These are phyloP conservation scores for Nothophytophthora sp. DNA, from an alignment of 352 stramenopile genomes.

Conservation along the genomic window DNA sequence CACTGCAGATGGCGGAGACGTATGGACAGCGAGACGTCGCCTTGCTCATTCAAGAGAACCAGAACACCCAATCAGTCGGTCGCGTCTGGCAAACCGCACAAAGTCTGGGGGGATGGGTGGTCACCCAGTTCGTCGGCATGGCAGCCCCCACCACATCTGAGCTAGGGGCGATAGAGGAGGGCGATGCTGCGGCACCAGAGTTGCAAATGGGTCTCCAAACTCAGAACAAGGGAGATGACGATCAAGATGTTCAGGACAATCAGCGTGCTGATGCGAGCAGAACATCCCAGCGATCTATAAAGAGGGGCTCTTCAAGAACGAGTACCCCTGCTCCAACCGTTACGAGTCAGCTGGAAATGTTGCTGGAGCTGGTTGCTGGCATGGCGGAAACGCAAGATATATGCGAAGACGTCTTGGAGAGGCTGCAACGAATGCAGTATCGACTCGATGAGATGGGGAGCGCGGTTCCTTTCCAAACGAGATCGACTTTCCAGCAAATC, in stretches of 20 bases:
- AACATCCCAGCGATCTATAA: too few relatives aligned
- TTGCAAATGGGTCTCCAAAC: too few relatives aligned
- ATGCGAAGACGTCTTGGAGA: slow-evolving; percentile 13
- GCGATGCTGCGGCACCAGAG: too few relatives aligned
- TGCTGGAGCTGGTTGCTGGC: slow-evolving; percentile 1
- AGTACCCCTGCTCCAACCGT: too few relatives aligned
- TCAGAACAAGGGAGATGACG: too few relatives aligned
- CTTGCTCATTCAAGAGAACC: neutral
- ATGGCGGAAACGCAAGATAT: slow-evolving; percentile 13
- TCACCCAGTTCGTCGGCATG: neutral
- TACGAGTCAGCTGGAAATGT: neutral
- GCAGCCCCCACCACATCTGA: slow-evolving; percentile 1
- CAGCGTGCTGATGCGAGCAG: too few relatives aligned
- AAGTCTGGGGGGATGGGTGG: neutral
- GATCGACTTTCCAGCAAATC: neutral
- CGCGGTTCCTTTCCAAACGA: neutral
- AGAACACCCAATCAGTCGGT: neutral
- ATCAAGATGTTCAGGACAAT: too few relatives aligned
- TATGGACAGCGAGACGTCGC: neutral
- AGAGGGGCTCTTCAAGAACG: too few relatives aligned
- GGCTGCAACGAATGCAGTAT: slow-evolving; percentile 4
- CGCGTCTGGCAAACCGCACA: neutral
- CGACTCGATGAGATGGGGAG: slow-evolving; percentile 1
- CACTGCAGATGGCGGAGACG: neutral
- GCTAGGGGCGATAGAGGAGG: neutral